Evolutionary conservation across 2,329 filamentous ascomycete species (phyloP), one percentile per base, ranked within the genome.

Genomic region (Pseudocercospora fuligena): DNA sequence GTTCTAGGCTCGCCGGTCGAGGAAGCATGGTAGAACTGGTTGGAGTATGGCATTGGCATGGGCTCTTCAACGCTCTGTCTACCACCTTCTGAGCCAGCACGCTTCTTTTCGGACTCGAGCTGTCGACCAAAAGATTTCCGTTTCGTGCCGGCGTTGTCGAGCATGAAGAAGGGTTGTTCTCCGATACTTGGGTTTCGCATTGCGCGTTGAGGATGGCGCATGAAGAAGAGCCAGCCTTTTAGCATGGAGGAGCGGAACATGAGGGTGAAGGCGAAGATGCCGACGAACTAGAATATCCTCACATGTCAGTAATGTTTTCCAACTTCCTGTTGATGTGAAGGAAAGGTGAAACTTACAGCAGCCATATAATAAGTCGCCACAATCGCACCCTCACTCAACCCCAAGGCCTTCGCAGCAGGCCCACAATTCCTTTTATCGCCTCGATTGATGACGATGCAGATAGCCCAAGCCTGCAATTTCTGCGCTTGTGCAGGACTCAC

Each of bases 161-260:
- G 29, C 54, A 70, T 64, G 16, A 70, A 60, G 25, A 69, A 68
- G 46, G 60, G 60, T 49, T 67, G 51, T 14, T 69, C 66, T 14
- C 64, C 66, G 14, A 68, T 58, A 29, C 47, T 61, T 4, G 63
- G 43, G 5, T 60, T 63, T 2, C 67, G 65, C 31, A 60, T 57
- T 29, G 56, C 53, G 47, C 61, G 56, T 23, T 54, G 66, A 8
- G 65, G 66, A 43, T 71, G 54, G 11, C 68, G 67, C 46, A 76
- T n/a, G n/a, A 92, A 78, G 40, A 93, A 89, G 53, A 83, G 74
- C 93, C 93, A 96, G 69, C 90, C 92, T 3, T 82, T 85, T 57
- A 93, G 81, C 89, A 96, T 95, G 19, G 89, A 88, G 79, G 86
- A 87, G 60, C 92, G 89, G 54, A 91, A 90, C 57, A 95, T 87